phyloP scores from a whole-genome alignment of 768 basidiomycete species.

The Mycena belliarum region DNA sequence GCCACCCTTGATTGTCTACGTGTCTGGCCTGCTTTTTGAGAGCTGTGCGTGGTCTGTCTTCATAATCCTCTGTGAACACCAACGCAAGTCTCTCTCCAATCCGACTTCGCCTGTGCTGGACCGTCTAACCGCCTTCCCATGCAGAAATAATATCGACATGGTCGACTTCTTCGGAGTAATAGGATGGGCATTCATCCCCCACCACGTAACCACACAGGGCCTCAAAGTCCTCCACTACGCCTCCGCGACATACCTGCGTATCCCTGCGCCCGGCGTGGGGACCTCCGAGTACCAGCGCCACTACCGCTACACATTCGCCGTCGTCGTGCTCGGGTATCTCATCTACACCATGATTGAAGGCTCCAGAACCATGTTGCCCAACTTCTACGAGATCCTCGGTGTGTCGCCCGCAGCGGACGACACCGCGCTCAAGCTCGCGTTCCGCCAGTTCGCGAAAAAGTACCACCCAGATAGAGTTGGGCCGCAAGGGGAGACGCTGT shows the following conservation, averaged over 20 bases:
- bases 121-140: neutral
- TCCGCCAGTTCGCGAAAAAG: conserved; percentile 70
- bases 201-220: conserved; percentile 54
- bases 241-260: conserved; percentile 31
- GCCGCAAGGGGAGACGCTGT: conserved; percentile 57
- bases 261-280: conserved; percentile 40
- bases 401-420: conserved; percentile 67
- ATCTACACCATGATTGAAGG: conserved; percentile 63
- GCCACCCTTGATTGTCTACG: neutral
- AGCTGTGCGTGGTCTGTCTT: neutral
- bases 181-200: conserved; percentile 71
- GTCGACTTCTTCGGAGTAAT: conserved; percentile 40
- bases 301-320: conserved; percentile 62
- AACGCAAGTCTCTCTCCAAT: no score
- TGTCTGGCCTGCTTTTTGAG: neutral
- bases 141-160: conserved; percentile 1
- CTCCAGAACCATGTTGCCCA: conserved; percentile 57
- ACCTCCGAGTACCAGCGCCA: conserved; percentile 53
- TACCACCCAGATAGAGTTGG: conserved; percentile 78
- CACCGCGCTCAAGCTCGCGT: conserved; percentile 65
- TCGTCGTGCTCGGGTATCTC: conserved; percentile 67
- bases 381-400: conserved; percentile 77
- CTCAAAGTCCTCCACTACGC: conserved; percentile 48
- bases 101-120: no score
- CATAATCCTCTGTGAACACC: no score